These are phyloP conservation scores for Diaporthe sp. DNA, from an alignment of 2,329 filamentous ascomycete species.

Conservation along the genomic window DNA sequence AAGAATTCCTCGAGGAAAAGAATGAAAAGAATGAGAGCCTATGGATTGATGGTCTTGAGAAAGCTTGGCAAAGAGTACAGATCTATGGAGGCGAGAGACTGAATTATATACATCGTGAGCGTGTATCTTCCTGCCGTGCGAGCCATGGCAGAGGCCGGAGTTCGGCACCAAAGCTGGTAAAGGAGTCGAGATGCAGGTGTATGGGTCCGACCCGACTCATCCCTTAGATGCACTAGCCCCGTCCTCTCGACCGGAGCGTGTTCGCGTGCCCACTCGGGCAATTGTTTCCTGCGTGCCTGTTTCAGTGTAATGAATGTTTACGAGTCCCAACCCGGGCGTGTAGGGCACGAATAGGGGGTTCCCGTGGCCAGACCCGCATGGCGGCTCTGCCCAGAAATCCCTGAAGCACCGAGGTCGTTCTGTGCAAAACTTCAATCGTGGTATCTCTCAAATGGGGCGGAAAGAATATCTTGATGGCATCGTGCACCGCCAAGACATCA, in stretches of 20 bases:
- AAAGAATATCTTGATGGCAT: not conserved
- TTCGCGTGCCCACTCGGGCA: constrained; percentile 18
- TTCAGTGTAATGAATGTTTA: constrained; percentile 35
- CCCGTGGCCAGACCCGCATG: not conserved
- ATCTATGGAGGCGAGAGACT: not conserved
- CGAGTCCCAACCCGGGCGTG: not conserved
- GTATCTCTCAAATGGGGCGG: not conserved
- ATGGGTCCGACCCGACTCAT: constrained; percentile 1
- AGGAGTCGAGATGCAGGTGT: constrained; percentile 9
- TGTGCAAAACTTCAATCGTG: too few relatives aligned
- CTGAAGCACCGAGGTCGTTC: not conserved
- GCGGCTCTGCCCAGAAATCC: not conserved
- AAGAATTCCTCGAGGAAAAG: constrained; percentile 15
- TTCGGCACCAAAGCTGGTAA: not conserved
- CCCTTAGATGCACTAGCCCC: not conserved
- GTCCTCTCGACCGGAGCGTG: not conserved
- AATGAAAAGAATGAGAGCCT: constrained; percentile 31
- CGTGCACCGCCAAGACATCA: not conserved
- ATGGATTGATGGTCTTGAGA: constrained; percentile 2
- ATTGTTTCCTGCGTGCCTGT: constrained; percentile 28
- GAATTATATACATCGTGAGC: constrained; percentile 27
- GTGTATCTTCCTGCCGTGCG: not conserved
- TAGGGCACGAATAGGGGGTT: not conserved
- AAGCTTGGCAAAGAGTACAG: not conserved
- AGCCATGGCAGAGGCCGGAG: not conserved